phyloP scores from a whole-genome alignment of 2,329 filamentous ascomycete species.

The Aspergillus spinulosporus region DNA sequence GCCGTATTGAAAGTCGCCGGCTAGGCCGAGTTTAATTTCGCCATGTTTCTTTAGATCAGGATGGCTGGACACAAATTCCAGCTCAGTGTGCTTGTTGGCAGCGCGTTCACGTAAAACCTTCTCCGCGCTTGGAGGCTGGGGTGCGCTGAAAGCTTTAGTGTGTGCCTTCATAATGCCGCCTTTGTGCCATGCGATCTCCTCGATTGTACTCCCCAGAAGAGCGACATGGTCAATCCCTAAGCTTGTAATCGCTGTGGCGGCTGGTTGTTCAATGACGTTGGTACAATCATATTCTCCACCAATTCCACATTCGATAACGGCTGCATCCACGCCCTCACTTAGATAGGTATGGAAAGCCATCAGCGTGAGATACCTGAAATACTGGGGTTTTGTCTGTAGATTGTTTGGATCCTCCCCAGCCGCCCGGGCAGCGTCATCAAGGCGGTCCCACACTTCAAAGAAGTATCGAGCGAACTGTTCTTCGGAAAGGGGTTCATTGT shows the following conservation, averaged over 20 bases:
- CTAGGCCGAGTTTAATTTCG: slow-evolving; percentile 57
- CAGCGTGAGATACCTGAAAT: slow-evolving; percentile 88
- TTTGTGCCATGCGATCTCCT: slow-evolving; percentile 90
- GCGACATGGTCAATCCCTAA: slow-evolving; percentile 82
- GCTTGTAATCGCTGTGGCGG: slow-evolving; percentile 72
- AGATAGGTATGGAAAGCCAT: slow-evolving; percentile 84
- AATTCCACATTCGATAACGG: slow-evolving; percentile 89
- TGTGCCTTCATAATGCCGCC: slow-evolving; percentile 77
- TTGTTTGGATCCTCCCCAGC: slow-evolving; percentile 55
- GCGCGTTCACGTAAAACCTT: slow-evolving; percentile 59
- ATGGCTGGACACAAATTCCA: slow-evolving; percentile 53
- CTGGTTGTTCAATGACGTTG: slow-evolving; percentile 73
- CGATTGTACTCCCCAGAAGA: slow-evolving; percentile 75
- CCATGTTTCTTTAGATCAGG: slow-evolving; percentile 44
- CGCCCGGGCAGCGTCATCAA: slow-evolving; percentile 56
- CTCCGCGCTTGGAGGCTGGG: slow-evolving; percentile 57
- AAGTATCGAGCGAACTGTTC: slow-evolving; percentile 73
- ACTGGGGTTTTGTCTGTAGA: slow-evolving; percentile 72
- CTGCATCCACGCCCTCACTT: slow-evolving; percentile 70
- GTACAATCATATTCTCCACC: slow-evolving; percentile 93
- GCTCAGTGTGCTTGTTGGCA: slow-evolving; percentile 48
- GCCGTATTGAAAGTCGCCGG: slow-evolving; percentile 62
- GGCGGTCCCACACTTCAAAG: slow-evolving; percentile 77
- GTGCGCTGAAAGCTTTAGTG: slow-evolving; percentile 63
- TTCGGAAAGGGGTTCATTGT: slow-evolving; percentile 69